Conservation (phyloP, 2,329 filamentous ascomycete species). For the Malbranchea zuffiana region DNA sequence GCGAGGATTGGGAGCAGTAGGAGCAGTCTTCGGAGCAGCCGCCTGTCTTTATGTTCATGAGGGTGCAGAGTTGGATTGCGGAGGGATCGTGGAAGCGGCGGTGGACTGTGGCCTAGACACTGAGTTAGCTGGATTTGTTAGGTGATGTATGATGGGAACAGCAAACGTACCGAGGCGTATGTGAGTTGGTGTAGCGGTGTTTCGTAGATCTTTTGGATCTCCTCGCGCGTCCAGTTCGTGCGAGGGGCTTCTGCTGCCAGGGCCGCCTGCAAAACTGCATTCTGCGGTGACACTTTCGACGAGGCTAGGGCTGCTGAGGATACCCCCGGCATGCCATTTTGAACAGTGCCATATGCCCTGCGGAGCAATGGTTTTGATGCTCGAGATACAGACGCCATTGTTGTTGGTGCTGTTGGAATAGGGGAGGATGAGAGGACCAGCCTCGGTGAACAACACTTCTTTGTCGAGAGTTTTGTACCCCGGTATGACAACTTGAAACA, state of each 20-base stretch:
- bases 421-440: conserved; percentile 3
- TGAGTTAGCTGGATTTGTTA: conserved; percentile 10
- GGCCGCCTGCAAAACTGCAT: conserved; percentile 29
- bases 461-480: too few relatives aligned
- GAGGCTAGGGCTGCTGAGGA: conserved; percentile 20
- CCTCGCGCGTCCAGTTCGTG: conserved; percentile 68
- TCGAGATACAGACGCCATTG: conserved; percentile 15
- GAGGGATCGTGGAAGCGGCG: conserved; percentile 74
- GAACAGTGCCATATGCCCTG: conserved; percentile 32
- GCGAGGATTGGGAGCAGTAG: conserved; percentile 82
- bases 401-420: background rate
- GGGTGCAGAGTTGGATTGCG: conserved; percentile 80
- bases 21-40: conserved; percentile 88
- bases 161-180: conserved; percentile 52
- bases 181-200: conserved; percentile 69
- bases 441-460: too few relatives aligned
- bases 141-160: conserved; percentile 2
- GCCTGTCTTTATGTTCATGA: conserved; percentile 95
- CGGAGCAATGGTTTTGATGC: conserved; percentile 21
- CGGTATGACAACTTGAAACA: too few relatives aligned
- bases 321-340: conserved; percentile 15
- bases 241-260: conserved; percentile 40
- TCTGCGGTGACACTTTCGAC: conserved; percentile 16
- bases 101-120: conserved; percentile 59
- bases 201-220: conserved; percentile 73